These are phyloP conservation scores for Gastrodia elata DNA, from an alignment of 106 monocot genomes.

Conservation along the genomic window DNA sequence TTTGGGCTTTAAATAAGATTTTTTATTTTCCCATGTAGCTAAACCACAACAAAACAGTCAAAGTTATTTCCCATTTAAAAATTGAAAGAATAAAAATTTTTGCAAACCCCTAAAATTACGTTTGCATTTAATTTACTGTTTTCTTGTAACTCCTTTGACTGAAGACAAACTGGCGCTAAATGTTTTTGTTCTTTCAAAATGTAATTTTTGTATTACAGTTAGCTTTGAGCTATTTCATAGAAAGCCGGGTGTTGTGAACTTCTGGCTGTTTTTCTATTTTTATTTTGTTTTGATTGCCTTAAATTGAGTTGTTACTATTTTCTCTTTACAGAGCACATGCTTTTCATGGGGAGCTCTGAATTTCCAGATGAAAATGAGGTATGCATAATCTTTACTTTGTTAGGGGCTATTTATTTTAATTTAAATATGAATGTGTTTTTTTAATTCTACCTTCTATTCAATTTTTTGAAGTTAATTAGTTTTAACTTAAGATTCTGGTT, in stretches of 20 bases:
- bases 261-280: not conserved
- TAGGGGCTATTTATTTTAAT: not conserved
- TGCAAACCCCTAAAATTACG: too few species aligned
- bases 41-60: too few species aligned
- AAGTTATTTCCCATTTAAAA: too few species aligned
- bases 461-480: not conserved
- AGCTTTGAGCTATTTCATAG: not conserved
- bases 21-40: too few species aligned
- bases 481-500: not conserved
- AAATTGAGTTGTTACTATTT: constrained; percentile 4
- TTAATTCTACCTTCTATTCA: not conserved
- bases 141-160: too few species aligned
- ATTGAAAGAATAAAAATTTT: too few species aligned
- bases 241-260: not conserved
- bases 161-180: too few species aligned
- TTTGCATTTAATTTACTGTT: too few species aligned
- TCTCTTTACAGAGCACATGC: constrained; percentile 84
- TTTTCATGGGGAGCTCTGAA: constrained; percentile 94
- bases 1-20: too few species aligned
- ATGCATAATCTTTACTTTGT: not conserved
- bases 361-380: constrained; percentile 99
- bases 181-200: not conserved
- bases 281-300: not conserved
- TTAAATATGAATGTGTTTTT: not conserved
- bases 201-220: not conserved